phyloP scores from a whole-genome alignment of 2,329 filamentous ascomycete genomes.

The Acarospora socialis region DNA sequence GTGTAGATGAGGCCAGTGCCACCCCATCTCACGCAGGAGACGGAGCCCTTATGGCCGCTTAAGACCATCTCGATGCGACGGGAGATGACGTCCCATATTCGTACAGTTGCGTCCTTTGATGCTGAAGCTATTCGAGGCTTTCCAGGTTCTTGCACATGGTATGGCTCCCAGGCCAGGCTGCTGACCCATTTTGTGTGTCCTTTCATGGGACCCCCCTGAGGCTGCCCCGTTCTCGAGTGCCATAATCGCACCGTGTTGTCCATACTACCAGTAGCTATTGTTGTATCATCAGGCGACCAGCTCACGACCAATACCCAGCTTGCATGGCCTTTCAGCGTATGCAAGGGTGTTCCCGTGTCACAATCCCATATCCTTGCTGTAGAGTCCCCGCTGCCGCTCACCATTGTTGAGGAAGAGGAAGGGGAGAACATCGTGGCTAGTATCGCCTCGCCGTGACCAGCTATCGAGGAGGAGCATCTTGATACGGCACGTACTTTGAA shows the following conservation, averaged over 20 bases:
- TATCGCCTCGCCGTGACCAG: constrained; percentile 85
- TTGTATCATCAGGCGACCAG: constrained; percentile 70
- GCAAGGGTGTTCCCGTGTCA: constrained; percentile 76
- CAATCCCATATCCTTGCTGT: constrained; percentile 91
- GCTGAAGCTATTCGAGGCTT: constrained; percentile 70
- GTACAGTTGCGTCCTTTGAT: constrained; percentile 77
- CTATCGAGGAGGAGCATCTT: constrained; percentile 73
- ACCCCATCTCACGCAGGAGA: constrained; percentile 89
- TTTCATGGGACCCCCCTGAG: constrained; percentile 56
- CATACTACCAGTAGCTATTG: constrained; percentile 81
- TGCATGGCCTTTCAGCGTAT: constrained; percentile 74
- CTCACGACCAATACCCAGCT: constrained; percentile 80
- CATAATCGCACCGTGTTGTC: constrained; percentile 85
- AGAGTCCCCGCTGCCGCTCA: constrained; percentile 79
- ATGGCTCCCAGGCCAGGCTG: constrained; percentile 83
- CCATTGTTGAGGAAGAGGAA: constrained; percentile 58
- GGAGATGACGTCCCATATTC: constrained; percentile 72
- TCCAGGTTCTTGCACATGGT: constrained; percentile 63
- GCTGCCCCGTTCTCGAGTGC: constrained; percentile 68
- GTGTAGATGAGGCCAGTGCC: constrained; percentile 77
- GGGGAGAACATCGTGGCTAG: constrained; percentile 77
- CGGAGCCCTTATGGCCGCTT: constrained; percentile 74
- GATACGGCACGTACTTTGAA: constrained; percentile 89
- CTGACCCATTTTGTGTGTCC: constrained; percentile 86
- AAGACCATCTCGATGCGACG: constrained; percentile 69